Evolutionary conservation across 129 eudicot genomes (phyloP).

Genomic region (Glebionis coronaria): DNA sequence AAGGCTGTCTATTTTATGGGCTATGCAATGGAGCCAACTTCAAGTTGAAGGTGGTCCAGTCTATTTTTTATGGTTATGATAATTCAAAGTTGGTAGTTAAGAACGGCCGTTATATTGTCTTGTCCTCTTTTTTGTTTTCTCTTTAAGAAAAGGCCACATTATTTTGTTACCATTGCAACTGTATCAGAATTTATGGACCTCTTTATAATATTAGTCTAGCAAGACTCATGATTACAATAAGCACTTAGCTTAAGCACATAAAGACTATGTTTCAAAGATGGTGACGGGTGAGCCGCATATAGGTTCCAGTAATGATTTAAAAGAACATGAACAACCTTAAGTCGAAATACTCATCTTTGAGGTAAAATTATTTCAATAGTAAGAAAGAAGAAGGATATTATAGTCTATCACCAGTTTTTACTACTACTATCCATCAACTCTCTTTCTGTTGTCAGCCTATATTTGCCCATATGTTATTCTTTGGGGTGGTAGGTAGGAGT

Average conservation of each 20-base stretch:
- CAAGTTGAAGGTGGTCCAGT: background rate
- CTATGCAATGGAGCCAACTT: background rate
- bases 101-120: background rate
- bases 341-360: too few species aligned
- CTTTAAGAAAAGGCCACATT: background rate
- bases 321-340: background rate
- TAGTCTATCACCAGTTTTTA: background rate
- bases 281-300: background rate
- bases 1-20: background rate
- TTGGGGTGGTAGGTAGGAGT: conserved; percentile 6
- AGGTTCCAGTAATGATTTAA: background rate
- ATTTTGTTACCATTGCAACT: background rate
- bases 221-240: background rate
- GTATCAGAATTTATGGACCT: background rate
- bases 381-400: background rate
- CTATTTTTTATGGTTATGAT: background rate
- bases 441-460: background rate
- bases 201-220: background rate
- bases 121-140: background rate
- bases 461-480: background rate
- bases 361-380: too few species aligned
- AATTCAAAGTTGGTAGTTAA: background rate
- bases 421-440: background rate
- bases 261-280: background rate
- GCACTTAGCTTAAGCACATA: background rate